Percentiles rank a stretch among this genome's conserved stretches.
These are phyloP conservation scores for Pythium brassicae DNA, from an alignment of 352 stramenopile species.

Conservation along the genomic window DNA sequence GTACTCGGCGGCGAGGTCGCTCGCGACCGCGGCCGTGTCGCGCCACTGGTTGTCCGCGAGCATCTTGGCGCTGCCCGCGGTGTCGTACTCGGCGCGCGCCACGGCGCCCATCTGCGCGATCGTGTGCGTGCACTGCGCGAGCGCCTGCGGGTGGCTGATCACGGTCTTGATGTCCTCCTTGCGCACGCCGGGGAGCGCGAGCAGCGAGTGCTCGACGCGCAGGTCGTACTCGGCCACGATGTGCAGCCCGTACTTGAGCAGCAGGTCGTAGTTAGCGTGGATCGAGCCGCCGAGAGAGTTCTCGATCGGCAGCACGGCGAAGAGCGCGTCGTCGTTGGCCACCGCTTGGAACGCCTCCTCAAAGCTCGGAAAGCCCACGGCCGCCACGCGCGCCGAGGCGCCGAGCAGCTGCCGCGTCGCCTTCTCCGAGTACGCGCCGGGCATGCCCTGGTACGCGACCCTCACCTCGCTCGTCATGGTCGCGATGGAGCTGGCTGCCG, in stretches of 20 bases:
- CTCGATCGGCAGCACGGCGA: constrained; percentile 93
- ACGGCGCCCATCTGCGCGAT: constrained; percentile 82
- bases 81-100: constrained; percentile 93
- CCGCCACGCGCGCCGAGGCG: constrained; percentile 55
- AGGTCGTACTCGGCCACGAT: constrained; percentile 66
- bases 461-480: constrained; percentile 57
- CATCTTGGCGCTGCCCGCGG: constrained; percentile 96
- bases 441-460: constrained; percentile 95
- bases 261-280: constrained; percentile 93
- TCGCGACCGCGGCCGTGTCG: constrained; percentile 91
- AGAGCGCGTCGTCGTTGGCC: constrained; percentile 84
- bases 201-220: constrained; percentile 90
- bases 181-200: constrained; percentile 86
- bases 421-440: constrained; percentile 97
- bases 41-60: constrained; percentile 86
- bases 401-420: constrained; percentile 91
- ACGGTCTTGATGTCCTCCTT: constrained; percentile 92
- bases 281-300: constrained; percentile 94
- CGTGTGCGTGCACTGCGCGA: constrained; percentile 96
- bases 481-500: background rate
- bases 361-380: constrained; percentile 43
- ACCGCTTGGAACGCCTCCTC: constrained; percentile 58
- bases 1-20: constrained; percentile 91
- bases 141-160: constrained; percentile 95
- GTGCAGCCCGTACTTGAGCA: constrained; percentile 64